These are phyloP conservation scores for Annulohypoxylon stygium DNA, from an alignment of 495 filamentous ascomycete species.

Conservation along the genomic window DNA sequence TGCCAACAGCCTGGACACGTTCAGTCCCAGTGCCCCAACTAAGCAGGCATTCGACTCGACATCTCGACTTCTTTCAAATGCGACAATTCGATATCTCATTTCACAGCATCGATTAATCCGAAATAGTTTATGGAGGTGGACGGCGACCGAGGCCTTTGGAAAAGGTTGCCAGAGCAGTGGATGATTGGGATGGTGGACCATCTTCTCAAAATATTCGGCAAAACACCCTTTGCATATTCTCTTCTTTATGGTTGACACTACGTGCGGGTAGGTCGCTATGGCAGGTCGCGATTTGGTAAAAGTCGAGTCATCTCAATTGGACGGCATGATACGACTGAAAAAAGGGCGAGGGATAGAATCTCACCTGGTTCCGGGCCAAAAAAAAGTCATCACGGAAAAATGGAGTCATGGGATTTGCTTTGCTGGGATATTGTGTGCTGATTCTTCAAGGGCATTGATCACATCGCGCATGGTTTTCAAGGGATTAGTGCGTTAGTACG, in stretches of 20 bases:
- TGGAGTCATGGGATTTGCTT: constrained; percentile 47
- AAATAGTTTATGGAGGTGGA: constrained; percentile 41
- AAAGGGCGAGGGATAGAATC: constrained; percentile 17
- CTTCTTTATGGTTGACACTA: constrained; percentile 33
- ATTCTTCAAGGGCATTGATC: constrained; percentile 27
- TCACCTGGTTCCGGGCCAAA: constrained; percentile 27
- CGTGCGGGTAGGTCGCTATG: constrained; percentile 24
- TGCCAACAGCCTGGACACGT: constrained; percentile 99
- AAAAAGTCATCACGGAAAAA: constrained; percentile 33
- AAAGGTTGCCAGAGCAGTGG: constrained; percentile 44
- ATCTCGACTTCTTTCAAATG: constrained; percentile 28
- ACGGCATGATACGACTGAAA: constrained; percentile 31
- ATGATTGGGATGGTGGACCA: constrained; percentile 39
- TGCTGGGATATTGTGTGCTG: constrained; percentile 34
- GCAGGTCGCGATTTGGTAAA: constrained; percentile 38
- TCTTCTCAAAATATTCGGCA: constrained; percentile 41
- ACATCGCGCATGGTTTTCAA: constrained; percentile 19
- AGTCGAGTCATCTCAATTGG: constrained; percentile 40
- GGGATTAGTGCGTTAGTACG: constrained; percentile 19
- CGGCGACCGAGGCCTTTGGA: constrained; percentile 35
- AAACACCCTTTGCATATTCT: constrained; percentile 45
- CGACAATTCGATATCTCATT: constrained; percentile 52
- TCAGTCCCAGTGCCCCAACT: constrained; percentile 89
- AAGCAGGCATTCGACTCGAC: constrained; percentile 17
- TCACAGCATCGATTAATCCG: constrained; percentile 15